Conservation (phyloP, 306 rosid species). For the Quercus berberidifolia region DNA sequence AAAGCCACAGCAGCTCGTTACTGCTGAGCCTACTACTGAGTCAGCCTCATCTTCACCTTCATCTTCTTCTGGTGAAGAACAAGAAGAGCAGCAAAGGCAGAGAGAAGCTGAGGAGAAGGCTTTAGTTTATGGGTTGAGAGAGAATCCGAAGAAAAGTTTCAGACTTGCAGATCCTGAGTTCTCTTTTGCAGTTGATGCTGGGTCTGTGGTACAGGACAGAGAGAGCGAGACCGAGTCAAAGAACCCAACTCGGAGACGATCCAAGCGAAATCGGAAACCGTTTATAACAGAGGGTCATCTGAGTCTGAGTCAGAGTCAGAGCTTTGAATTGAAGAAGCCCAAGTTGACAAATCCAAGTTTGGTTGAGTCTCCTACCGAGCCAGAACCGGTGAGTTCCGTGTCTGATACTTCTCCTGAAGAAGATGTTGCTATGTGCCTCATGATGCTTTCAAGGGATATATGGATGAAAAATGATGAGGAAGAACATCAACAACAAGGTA, state of each 20-base stretch:
- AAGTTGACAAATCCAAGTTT: conserved; percentile 25
- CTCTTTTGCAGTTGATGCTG: conserved; percentile 35
- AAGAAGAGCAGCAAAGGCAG: not conserved
- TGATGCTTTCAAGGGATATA: conserved; percentile 74
- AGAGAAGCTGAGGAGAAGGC: conserved; percentile 35
- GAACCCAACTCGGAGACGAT: conserved; percentile 74
- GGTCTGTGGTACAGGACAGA: conserved; percentile 61
- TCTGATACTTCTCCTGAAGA: conserved; percentile 67
- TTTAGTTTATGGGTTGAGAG: conserved; percentile 47
- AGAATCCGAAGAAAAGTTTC: conserved; percentile 65
- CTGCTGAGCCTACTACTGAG: not conserved
- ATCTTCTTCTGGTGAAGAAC: conserved; percentile 31
- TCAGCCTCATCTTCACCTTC: conserved; percentile 25
- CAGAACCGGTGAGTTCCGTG: conserved; percentile 57
- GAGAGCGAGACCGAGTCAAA: conserved; percentile 89
- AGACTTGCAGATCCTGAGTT: conserved; percentile 61
- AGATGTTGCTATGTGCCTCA: conserved; percentile 71
- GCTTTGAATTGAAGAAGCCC: conserved; percentile 15
- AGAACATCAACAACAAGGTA: conserved; percentile 16
- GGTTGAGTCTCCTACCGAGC: conserved; percentile 33
- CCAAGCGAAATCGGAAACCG: conserved; percentile 53
- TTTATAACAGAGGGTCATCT: not conserved
- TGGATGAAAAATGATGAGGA: conserved; percentile 35
- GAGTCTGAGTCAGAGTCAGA: conserved; percentile 9
- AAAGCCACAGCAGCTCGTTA: conserved; percentile 20